These are phyloP conservation scores for Apiotrichum sp. DNA, from an alignment of 1,284 basidiomycete genomes.

Conservation along the genomic window DNA sequence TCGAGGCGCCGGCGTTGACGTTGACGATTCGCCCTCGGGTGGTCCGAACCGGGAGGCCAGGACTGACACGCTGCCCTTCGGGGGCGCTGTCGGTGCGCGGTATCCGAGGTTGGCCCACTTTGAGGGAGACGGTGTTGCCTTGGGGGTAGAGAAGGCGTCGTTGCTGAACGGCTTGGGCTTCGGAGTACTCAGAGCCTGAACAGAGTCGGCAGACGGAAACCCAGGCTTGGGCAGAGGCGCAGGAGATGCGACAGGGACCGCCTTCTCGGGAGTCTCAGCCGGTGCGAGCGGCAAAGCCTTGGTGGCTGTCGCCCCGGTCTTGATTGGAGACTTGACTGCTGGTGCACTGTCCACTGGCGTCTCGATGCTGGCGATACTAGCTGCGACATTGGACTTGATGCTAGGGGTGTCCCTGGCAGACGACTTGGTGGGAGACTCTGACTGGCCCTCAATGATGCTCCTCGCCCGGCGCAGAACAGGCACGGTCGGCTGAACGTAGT, in stretches of 20 bases:
- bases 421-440: neutral
- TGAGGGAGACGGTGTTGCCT: slow-evolving; percentile 1
- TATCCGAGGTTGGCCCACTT: slow-evolving; percentile 13
- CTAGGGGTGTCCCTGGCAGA: neutral
- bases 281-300: neutral
- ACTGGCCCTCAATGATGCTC: slow-evolving; percentile 1
- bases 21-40: neutral
- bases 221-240: too few species aligned
- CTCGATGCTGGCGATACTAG: slow-evolving; percentile 1
- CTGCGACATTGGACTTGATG: neutral
- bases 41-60: slow-evolving; percentile 15
- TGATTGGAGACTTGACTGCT: neutral
- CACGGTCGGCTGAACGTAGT: neutral
- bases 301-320: too few species aligned
- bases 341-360: neutral
- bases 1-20: neutral
- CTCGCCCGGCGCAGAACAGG: slow-evolving; percentile 1
- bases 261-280: neutral
- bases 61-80: slow-evolving; percentile 13
- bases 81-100: slow-evolving; percentile 17
- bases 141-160: slow-evolving; percentile 8
- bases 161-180: slow-evolving; percentile 1
- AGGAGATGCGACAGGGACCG: too few species aligned
- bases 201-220: too few species aligned
- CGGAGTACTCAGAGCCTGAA: neutral